These are phyloP conservation scores for Simmondsia chinensis DNA, from an alignment of 148 eudicot species.

Conservation along the genomic window DNA sequence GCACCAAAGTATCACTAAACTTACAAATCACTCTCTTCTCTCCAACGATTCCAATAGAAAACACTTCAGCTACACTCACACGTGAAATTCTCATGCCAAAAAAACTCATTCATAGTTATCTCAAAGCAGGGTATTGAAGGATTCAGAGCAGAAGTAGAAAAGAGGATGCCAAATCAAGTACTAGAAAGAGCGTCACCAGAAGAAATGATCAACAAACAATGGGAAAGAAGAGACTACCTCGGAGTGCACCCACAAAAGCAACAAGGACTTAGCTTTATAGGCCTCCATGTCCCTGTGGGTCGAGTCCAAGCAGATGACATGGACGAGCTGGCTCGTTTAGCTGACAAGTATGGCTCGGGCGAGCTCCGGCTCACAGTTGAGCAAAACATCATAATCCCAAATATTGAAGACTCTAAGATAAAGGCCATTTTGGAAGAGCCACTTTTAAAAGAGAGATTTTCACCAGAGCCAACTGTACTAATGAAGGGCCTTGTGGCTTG, in stretches of 20 bases:
- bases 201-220: constrained; percentile 50
- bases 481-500: constrained; percentile 92
- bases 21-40: neutral
- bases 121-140: constrained; percentile 72
- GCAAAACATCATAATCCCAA: constrained; percentile 86
- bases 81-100: no score
- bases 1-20: no score
- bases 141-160: constrained; percentile 79
- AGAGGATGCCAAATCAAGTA: constrained; percentile 70
- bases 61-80: no score
- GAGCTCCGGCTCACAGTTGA: constrained; percentile 94
- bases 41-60: no score
- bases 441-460: constrained; percentile 45
- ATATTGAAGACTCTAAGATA: constrained; percentile 61
- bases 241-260: constrained; percentile 95
- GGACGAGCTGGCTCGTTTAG: constrained; percentile 89
- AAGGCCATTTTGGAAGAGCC: constrained; percentile 67
- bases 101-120: neutral
- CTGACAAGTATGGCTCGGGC: constrained; percentile 77
- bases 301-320: constrained; percentile 90
- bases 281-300: constrained; percentile 88
- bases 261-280: constrained; percentile 76
- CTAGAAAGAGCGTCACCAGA: constrained; percentile 71
- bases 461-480: constrained; percentile 65
- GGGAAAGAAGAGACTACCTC: constrained; percentile 85